These are phyloP conservation scores for Salix caprea DNA, from an alignment of 345 rosid genomes.

Conservation along the genomic window DNA sequence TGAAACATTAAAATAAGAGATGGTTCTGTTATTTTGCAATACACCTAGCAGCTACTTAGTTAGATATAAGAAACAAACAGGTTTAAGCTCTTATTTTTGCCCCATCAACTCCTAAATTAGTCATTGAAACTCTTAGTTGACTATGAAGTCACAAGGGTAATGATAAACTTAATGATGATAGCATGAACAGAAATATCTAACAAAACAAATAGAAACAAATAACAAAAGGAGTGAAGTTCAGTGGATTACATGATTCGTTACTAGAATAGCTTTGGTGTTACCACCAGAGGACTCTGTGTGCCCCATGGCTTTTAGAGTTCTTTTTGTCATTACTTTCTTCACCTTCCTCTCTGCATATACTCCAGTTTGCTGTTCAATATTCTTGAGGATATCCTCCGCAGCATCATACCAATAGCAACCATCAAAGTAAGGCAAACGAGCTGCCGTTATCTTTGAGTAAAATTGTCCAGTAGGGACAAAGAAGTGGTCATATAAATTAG, in stretches of 20 bases:
- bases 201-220: background rate
- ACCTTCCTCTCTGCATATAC: conserved; percentile 19
- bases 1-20: background rate
- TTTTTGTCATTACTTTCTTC: conserved; percentile 29
- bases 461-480: conserved; percentile 27
- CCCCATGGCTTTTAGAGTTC: conserved; percentile 40
- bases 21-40: background rate
- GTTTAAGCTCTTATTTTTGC: background rate
- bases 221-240: background rate
- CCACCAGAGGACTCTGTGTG: conserved; percentile 31
- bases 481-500: conserved; percentile 46
- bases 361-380: conserved; percentile 24
- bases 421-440: conserved; percentile 57
- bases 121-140: background rate
- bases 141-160: background rate
- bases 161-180: background rate
- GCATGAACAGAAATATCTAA: background rate
- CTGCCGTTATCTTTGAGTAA: conserved; percentile 36
- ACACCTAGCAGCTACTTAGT: background rate
- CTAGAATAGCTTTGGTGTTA: conserved; percentile 41
- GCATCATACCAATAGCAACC: conserved; percentile 49
- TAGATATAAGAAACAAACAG: background rate
- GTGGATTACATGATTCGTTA: conserved; percentile 46
- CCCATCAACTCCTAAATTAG: background rate
- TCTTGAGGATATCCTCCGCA: conserved; percentile 34